phyloP scores from a whole-genome alignment of 2,329 filamentous ascomycete species.

The Xylaria sp. region DNA sequence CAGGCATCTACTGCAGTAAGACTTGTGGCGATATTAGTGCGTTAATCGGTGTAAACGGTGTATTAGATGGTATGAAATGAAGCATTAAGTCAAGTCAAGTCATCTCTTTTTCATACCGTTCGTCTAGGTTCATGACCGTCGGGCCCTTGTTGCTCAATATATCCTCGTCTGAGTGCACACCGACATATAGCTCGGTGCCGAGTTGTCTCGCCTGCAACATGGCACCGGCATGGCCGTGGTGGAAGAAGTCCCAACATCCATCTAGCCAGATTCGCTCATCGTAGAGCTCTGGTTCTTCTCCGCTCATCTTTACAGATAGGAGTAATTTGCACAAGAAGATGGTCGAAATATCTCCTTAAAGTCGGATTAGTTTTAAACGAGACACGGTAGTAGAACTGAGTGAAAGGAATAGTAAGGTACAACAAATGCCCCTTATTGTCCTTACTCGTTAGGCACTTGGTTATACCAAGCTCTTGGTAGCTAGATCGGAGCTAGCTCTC shows the following conservation, averaged over 20 bases:
- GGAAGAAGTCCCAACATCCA: slow-evolving; percentile 99
- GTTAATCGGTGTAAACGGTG: not conserved
- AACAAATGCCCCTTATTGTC: not conserved
- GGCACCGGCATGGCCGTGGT: slow-evolving; percentile 96
- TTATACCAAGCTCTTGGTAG: not conserved
- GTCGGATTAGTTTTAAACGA: not conserved
- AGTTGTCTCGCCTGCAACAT: slow-evolving; percentile 96
- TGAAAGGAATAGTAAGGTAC: not conserved
- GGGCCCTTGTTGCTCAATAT: slow-evolving; percentile 98
- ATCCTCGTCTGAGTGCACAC: slow-evolving; percentile 94
- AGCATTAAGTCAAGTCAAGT: not conserved
- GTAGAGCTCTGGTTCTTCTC: slow-evolving; percentile 59
- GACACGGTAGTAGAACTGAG: not conserved
- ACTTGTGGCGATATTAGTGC: slow-evolving; percentile 58
- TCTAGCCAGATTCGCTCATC: slow-evolving; percentile 94
- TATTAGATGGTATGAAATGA: not conserved
- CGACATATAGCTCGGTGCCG: slow-evolving; percentile 87
- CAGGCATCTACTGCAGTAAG: slow-evolving; percentile 93
- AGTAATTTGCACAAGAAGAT: slow-evolving; percentile 5
- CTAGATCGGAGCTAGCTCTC: slow-evolving; percentile 3
- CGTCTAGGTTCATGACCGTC: slow-evolving; percentile 93
- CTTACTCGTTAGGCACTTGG: not conserved
- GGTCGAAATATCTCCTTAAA: not conserved
- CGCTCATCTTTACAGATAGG: slow-evolving; percentile 22
- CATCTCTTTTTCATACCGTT: slow-evolving; percentile 72